Evolutionary conservation across 2,329 filamentous ascomycete genomes (phyloP), one percentile per base, ranked within the genome.

Genomic region (Metarhizium anisopliae): DNA sequence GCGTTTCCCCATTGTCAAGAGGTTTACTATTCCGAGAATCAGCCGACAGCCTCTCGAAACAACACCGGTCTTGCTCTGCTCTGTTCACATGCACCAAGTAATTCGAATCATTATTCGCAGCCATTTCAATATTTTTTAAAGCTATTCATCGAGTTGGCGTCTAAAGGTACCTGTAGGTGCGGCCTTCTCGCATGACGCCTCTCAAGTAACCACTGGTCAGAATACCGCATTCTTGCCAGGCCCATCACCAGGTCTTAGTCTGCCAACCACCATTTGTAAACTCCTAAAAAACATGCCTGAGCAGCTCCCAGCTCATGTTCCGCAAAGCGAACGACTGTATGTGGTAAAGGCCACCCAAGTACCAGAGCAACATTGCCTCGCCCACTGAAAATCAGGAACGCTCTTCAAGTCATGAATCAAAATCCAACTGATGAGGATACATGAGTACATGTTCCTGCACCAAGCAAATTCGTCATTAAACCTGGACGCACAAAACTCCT

Each of bases 381-480:
- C 36, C 50, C 55, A 56, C 42, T 35, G 47, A 51, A 45, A 56
- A 53, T 50, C 54, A 20, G 35, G 30, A 47, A 51, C 43, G 25
- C 50, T 49, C 50, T 52, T 52, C 32, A 25, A 38, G 25, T 53
- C 50, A 40, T 50, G 30, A 45, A 45, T 51, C 30, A 14, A 36
- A 43, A 32, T 47, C 42, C 13, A 51, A 43, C 20, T 49, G 25
- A n/a, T 38, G 43, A 40, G 32, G 30, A 10, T 36, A 43, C 29
- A 35, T 18, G 32, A 38, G 29, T 18, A 13, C n/a, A 30, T 30
- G 45, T 49, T 20, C 45, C 29, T 14, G 32, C 50, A 42, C 18
- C 54, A 25, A 51, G 51, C 51, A 52, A 29, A 61, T 55, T 57
- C 52, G 55, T 60, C 56, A 62, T 62, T 62, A 62, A 61, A 57